Base-by-base conservation (phyloP, 768 basidiomycete genomes). In the Lactarius vividus region DNA sequence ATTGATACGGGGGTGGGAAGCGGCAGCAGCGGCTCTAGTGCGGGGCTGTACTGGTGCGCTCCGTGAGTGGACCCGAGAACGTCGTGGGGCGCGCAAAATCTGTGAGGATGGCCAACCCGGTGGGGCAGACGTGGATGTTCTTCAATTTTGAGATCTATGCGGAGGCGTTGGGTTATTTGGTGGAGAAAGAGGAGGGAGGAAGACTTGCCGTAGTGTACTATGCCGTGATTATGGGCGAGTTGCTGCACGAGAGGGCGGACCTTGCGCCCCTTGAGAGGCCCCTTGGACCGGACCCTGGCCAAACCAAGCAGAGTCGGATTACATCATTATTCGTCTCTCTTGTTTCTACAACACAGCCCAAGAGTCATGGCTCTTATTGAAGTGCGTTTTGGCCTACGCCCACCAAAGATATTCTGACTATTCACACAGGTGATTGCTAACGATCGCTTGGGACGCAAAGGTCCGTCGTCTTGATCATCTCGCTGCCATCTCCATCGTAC, bases 371-470 rank as follows among this genome's bases (percentile, higher is more conserved):
- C 74, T 26, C 71, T 76, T 28, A 77, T 77, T 65, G 75, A 76
- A 71, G 76, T 77, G 63, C 28, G 74, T 11, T 49, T 39, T 26
- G 18, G 29, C 52, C 1, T 6, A 35, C 23, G 59, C 18, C 3
- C 31, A 29, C 20, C 1, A 33, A 4, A 18, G 5, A 9, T 40
- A 11, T 26, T 26, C 59, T 64, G 28, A 60, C 35, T 2, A 55
- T 54, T 54, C 69, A 18, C 4, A 13, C 72, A 97, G 88, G 85
- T 97, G 69, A 96, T 96, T 73, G 95, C 94, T 9, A 98, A 98
- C 79, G 94, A 96, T 81, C 91, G 95, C 75, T 83, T 96, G 57
- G 95, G 96, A 62, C 87, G 91, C 67, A 96, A 96, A 89, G 94
- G 95, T 93, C 23, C 55, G 79, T 69, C 73, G 40, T 33, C n/a